phyloP scores from a whole-genome alignment of 345 rosid species.

The Capsella bursapastoris region DNA sequence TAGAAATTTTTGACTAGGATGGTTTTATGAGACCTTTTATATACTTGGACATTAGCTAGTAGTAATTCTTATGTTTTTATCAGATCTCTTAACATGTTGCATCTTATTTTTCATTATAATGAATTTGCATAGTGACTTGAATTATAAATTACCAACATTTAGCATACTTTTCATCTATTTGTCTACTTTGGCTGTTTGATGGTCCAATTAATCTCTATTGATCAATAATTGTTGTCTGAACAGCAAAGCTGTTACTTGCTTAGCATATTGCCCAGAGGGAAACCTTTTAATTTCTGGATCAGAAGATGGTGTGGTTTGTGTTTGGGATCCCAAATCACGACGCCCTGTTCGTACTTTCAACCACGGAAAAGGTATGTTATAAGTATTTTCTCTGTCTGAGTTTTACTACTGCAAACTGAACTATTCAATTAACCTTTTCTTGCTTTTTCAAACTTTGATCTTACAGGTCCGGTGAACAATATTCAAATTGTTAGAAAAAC shows the following conservation, averaged over 20 bases:
- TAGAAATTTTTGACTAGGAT: neutral
- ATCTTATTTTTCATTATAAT: neutral
- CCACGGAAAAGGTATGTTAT: constrained; percentile 68
- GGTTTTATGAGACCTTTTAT: neutral
- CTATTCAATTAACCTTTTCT: neutral
- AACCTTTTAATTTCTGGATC: constrained; percentile 77
- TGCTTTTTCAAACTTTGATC: neutral
- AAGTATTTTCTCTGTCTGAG: constrained; percentile 3
- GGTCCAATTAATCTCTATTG: constrained; percentile 5
- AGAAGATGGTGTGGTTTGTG: constrained; percentile 75
- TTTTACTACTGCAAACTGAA: neutral
- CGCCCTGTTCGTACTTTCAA: constrained; percentile 56
- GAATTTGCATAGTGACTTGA: constrained; percentile 8
- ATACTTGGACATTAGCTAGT: constrained; percentile 8
- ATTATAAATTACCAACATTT: neutral
- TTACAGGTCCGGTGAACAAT: constrained; percentile 71
- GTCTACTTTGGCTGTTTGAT: neutral
- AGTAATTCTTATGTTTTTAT: constrained; percentile 8
- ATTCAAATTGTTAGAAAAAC: constrained; percentile 59
- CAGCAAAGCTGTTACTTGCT: constrained; percentile 81
- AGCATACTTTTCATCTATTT: neutral
- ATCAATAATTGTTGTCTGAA: constrained; percentile 16
- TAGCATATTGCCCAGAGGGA: constrained; percentile 60
- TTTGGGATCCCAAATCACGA: constrained; percentile 63
- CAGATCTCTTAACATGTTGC: constrained; percentile 4